phyloP scores from a whole-genome alignment of 148 eudicot genomes.

The Camellia granthamiana region DNA sequence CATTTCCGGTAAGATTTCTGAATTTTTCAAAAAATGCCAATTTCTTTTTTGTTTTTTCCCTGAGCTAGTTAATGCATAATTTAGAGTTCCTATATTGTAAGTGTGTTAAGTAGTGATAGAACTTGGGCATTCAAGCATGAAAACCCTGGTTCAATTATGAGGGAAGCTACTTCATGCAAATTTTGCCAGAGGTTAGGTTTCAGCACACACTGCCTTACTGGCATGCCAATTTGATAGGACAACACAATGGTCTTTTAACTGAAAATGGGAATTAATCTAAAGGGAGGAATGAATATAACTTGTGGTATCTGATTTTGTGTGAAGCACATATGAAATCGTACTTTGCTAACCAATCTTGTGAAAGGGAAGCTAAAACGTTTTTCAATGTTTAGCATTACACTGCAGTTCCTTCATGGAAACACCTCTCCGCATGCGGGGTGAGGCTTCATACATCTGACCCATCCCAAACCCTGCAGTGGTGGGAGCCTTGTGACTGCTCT shows the following conservation, averaged over 20 bases:
- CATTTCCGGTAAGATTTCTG: too few species aligned
- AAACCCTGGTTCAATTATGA: neutral
- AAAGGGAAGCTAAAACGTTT: neutral
- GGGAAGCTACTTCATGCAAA: neutral
- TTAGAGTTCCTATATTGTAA: neutral
- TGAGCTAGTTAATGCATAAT: neutral
- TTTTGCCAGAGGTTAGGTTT: neutral
- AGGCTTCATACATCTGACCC: too few species aligned
- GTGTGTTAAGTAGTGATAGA: neutral
- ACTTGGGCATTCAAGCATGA: neutral
- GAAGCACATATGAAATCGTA: neutral
- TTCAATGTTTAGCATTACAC: neutral
- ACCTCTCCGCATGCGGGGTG: too few species aligned
- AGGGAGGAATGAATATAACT: neutral
- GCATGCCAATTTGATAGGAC: neutral
- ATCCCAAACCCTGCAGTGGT: too few species aligned
- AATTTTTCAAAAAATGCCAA: too few species aligned
- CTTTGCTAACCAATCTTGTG: too few species aligned
- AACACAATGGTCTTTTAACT: neutral
- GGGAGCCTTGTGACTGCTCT: too few species aligned
- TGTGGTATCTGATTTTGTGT: neutral
- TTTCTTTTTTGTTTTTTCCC: neutral
- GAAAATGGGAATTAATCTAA: neutral
- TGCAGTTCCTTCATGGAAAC: neutral
- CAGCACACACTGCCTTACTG: neutral